Evolutionary conservation across 2,329 filamentous ascomycete genomes (phyloP).

Genomic region (Cyphellophora attinorum): DNA sequence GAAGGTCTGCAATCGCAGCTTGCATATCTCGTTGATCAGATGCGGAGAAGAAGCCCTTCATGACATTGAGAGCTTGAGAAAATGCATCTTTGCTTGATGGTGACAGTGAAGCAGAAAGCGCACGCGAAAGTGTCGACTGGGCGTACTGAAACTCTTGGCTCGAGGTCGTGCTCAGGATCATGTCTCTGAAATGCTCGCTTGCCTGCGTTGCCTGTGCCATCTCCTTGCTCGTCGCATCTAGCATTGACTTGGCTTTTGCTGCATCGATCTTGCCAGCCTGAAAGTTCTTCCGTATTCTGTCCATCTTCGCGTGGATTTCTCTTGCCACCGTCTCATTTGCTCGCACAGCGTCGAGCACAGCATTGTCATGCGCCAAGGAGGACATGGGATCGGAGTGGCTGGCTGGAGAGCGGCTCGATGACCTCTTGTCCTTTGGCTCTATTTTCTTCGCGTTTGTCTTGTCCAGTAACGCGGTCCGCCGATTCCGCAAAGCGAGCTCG

Average conservation of each 20-base stretch:
- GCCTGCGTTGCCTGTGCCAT: slow-evolving; percentile 16
- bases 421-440: slow-evolving; percentile 1
- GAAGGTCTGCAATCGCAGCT: slow-evolving; percentile 15
- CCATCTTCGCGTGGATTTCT: slow-evolving; percentile 12
- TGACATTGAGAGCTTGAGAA: slow-evolving; percentile 12
- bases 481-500: slow-evolving; percentile 9
- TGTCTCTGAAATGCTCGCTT: slow-evolving; percentile 14
- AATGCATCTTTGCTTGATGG: slow-evolving; percentile 11
- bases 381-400: slow-evolving; percentile 6
- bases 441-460: slow-evolving; percentile 4
- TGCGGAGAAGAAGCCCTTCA: slow-evolving; percentile 16
- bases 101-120: slow-evolving; percentile 10
- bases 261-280: slow-evolving; percentile 13
- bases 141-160: slow-evolving; percentile 6
- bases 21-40: slow-evolving; percentile 15
- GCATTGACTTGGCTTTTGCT: slow-evolving; percentile 11
- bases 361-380: slow-evolving; percentile 11
- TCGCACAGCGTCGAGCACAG: slow-evolving; percentile 15
- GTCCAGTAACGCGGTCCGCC: slow-evolving; percentile 8
- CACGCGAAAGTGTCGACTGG: slow-evolving; percentile 5
- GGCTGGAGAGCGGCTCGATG: too few species aligned
- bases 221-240: slow-evolving; percentile 14
- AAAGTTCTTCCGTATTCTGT: slow-evolving; percentile 15
- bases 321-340: slow-evolving; percentile 15
- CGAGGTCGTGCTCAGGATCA: slow-evolving; percentile 12